These are phyloP conservation scores for Quillaja saponaria DNA, from an alignment of 306 rosid genomes.

Conservation along the genomic window DNA sequence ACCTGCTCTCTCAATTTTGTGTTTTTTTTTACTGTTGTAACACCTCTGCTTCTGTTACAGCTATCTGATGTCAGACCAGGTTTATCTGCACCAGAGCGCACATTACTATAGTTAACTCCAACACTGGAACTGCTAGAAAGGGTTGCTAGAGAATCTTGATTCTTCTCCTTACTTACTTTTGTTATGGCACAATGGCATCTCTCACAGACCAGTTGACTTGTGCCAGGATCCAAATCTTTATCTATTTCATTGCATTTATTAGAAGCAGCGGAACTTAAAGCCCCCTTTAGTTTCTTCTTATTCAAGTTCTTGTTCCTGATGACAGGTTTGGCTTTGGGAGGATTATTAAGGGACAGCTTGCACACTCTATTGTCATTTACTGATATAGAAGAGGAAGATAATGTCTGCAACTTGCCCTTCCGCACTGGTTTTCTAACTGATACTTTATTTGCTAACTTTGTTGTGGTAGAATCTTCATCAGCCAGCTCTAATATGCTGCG, in stretches of 20 bases:
- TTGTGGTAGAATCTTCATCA: constrained; percentile 43
- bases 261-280: constrained; percentile 45
- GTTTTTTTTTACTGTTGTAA: constrained; percentile 49
- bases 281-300: constrained; percentile 53
- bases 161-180: constrained; percentile 42
- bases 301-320: constrained; percentile 50
- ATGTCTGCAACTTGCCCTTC: constrained; percentile 66
- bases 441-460: constrained; percentile 54
- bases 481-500: constrained; percentile 41
- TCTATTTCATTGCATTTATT: constrained; percentile 43
- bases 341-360: constrained; percentile 55
- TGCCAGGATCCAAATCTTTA: constrained; percentile 43
- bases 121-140: constrained; percentile 37
- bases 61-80: constrained; percentile 41
- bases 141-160: constrained; percentile 34
- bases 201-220: constrained; percentile 66
- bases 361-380: constrained; percentile 48
- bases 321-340: constrained; percentile 60
- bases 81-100: constrained; percentile 39
- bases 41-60: constrained; percentile 41
- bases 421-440: constrained; percentile 44
- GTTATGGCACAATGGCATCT: constrained; percentile 74
- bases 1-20: constrained; percentile 62
- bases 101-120: constrained; percentile 42
- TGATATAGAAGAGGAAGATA: constrained; percentile 58